phyloP scores from a whole-genome alignment of 176 grass and related monocot species.

The Oryza nivara region DNA sequence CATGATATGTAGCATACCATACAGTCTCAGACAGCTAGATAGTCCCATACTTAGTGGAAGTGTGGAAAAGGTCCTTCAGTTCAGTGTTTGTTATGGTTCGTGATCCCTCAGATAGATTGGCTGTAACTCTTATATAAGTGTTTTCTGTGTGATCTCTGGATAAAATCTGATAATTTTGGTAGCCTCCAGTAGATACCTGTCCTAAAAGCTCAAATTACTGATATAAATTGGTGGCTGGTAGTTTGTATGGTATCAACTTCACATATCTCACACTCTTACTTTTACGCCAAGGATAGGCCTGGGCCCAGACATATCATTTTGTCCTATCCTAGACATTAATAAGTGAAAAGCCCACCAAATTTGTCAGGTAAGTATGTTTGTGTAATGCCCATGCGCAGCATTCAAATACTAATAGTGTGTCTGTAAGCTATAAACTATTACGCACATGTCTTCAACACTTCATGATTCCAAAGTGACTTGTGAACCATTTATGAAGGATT shows the following conservation, averaged over 20 bases:
- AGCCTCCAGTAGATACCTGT: constrained; percentile 2
- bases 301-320: neutral
- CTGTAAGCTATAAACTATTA: neutral
- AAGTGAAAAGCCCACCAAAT: neutral
- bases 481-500: constrained; percentile 45
- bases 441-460: neutral
- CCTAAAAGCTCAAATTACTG: neutral
- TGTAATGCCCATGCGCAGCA: neutral
- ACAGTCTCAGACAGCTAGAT: neutral
- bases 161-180: constrained; percentile 3
- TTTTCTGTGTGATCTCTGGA: neutral
- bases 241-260: neutral
- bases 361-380: neutral
- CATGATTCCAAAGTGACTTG: neutral
- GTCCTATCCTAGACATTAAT: neutral
- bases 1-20: neutral
- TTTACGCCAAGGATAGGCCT: neutral
- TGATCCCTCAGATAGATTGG: neutral
- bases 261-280: neutral
- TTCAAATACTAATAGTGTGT: neutral
- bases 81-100: neutral
- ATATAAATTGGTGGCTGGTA: neutral
- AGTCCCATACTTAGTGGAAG: neutral
- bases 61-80: neutral
- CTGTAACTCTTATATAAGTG: neutral